phyloP scores from a whole-genome alignment of 1,139 yeast genomes.

The Kodamaea fungicola region DNA sequence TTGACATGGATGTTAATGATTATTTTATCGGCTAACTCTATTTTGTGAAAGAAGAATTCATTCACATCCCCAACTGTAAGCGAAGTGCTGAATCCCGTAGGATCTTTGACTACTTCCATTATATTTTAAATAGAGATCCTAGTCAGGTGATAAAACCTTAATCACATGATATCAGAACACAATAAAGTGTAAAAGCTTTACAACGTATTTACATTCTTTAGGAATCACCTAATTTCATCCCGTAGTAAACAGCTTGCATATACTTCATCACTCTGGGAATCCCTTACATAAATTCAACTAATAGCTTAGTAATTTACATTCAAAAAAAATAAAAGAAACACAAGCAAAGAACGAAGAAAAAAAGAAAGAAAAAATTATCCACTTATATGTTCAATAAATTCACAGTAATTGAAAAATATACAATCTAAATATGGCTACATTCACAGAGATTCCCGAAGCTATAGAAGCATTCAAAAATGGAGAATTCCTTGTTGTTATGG shows the following conservation, averaged over 20 bases:
- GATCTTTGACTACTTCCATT: slow-evolving; percentile 12
- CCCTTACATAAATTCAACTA: background rate
- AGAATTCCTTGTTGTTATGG: slow-evolving; percentile 90
- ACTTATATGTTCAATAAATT: slow-evolving; percentile 1
- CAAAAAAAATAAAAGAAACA: too few species aligned
- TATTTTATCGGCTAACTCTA: slow-evolving; percentile 33
- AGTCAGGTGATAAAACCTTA: background rate
- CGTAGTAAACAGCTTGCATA: too few species aligned
- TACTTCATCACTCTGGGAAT: too few species aligned
- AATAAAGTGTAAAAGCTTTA: too few species aligned
- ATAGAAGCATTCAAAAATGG: slow-evolving; percentile 80
- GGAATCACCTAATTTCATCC: too few species aligned
- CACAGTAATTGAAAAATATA: slow-evolving; percentile 1
- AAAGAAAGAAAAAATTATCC: too few species aligned
- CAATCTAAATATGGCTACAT: slow-evolving; percentile 18
- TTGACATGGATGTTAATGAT: slow-evolving; percentile 35
- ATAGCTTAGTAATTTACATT: background rate
- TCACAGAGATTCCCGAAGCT: slow-evolving; percentile 68
- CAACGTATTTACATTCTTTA: too few species aligned
- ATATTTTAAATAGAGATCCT: too few species aligned
- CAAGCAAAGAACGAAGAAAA: too few species aligned
- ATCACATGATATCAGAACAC: too few species aligned
- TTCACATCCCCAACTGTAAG: slow-evolving; percentile 10
- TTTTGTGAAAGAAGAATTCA: slow-evolving; percentile 30
- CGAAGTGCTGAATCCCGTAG: slow-evolving; percentile 20